Base-by-base conservation (phyloP, 345 rosid species). In the Sisymbrium altissimum region DNA sequence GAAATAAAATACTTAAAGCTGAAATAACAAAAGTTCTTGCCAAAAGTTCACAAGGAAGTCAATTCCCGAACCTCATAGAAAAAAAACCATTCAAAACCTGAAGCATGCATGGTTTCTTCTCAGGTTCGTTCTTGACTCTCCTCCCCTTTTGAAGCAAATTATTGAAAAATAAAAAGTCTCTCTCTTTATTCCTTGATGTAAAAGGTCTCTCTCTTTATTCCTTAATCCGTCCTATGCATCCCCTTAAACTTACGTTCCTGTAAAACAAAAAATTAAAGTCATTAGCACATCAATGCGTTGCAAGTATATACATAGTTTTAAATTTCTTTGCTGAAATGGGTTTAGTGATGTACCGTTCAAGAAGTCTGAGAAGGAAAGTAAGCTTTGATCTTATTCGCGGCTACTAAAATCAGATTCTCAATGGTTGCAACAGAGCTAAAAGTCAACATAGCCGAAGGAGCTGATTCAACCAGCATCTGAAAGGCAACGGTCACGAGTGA, bases 121-220 rank as follows among this genome's bases (percentile, higher is more conserved):
- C 78, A 84, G 93, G 96, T 85, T 87, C 89, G 88, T 79, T 87
- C 90, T 87, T 86, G 96, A 91, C 96, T 91, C n/a, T n/a, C 77
- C 85, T 78, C 81, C 82, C 84, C 17, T 19, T 64, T 75, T 81
- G 80, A 83, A 79, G 33, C n/a, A n/a, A n/a, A n/a, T n/a, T n/a
- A n/a, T n/a, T n/a, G n/a, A n/a, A n/a, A n/a, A n/a, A n/a, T n/a
- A n/a, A n/a, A n/a, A n/a, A n/a, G n/a, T 18, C 21, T 19, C 48
- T 33, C 68, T 61, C 35, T 54, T 48, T 46, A 50, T 64, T 70
- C 48, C 64, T 67, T 53, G 39, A 45, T 25, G n/a, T n/a, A n/a
- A n/a, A n/a, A n/a, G n/a, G n/a, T 18, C 21, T 19, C 48, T 33
- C 68, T 61, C 35, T 54, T 48, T 46, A 50, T 64, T 70, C 48